Conservation (phyloP, 139 green algal genomes). For the Gonium pectorale region DNA sequence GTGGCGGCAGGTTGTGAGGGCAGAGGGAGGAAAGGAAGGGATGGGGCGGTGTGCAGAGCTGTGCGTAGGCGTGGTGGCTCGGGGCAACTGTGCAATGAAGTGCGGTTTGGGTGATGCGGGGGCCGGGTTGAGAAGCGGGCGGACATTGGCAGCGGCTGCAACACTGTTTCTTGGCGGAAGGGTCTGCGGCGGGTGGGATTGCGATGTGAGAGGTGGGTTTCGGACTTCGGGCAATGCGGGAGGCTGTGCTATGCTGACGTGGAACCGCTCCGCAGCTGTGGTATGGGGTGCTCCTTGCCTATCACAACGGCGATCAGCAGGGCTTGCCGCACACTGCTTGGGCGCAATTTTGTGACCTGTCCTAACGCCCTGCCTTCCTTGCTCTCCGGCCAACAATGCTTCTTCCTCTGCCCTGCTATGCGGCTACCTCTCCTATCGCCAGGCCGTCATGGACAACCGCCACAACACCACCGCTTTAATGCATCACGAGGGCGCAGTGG, state of each 20-base stretch:
- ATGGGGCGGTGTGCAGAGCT: background rate
- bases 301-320: background rate
- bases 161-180: too few relatives aligned
- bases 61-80: too few relatives aligned
- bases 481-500: slow-evolving; percentile 41
- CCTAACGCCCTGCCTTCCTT: background rate
- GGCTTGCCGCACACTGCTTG: background rate
- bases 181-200: too few relatives aligned
- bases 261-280: too few relatives aligned
- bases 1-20: background rate
- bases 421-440: background rate
- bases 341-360: background rate
- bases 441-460: slow-evolving; percentile 21
- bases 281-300: too few relatives aligned
- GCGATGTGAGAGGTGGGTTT: too few relatives aligned
- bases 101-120: too few relatives aligned
- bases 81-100: too few relatives aligned
- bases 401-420: background rate
- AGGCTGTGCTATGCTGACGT: too few relatives aligned
- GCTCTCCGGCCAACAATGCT: background rate
- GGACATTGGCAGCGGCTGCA: too few relatives aligned
- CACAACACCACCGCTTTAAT: slow-evolving; percentile 46
- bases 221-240: too few relatives aligned
- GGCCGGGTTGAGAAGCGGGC: too few relatives aligned
- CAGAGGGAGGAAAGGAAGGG: background rate